Base-by-base conservation (phyloP, 148 eudicot genomes). In the Bassia scoparia region DNA sequence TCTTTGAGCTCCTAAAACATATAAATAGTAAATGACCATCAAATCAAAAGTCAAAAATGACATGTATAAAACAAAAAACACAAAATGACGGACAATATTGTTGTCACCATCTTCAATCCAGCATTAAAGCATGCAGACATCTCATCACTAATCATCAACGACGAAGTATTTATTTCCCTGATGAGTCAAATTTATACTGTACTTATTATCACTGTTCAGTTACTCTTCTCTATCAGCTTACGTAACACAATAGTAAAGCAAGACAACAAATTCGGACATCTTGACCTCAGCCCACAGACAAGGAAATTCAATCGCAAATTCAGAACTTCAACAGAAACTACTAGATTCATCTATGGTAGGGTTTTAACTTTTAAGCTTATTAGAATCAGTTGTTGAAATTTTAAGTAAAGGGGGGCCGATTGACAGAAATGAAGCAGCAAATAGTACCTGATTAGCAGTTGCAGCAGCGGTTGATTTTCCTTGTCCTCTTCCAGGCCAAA, bases 401-500 rank as follows among this genome's bases (percentile, higher is more conserved):
- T 34, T 3, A 74, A 35, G 16, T 48, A 74, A 37, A 60, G 43
- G 46, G n/a, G 38, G 29, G 41, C 13, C n/a, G 34, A 59, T 23
- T 30, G 67, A 20, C 46, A 7, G 33, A n/a, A 5, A 15, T 29
- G 35, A 49, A 52, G 33, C 24, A 52, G 6, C 2, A 38, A 73
- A 5, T 20, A 52, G 72, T 74, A 90, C 98, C 97, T 95, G 96
- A 80, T 95, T 95, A 2, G 97, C 84, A 50, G 97, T 56, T 64
- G 96, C 98, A 63, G 86, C 81, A 17, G 77, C 90, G 97, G 87
- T 74, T 89, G 87, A 53, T 74, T 87, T 60, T 91, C 93, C 74
- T 89, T 86, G 38, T 87, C 96, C 61, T 84, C 89, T 71, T 75
- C 82, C n/a, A 80, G 75, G 56, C 97, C 97, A 84, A 95, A 95